Evolutionary conservation across 2,329 filamentous ascomycete genomes (phyloP), one percentile per base, ranked within the genome.

Genomic region (Diatrype stigma): DNA sequence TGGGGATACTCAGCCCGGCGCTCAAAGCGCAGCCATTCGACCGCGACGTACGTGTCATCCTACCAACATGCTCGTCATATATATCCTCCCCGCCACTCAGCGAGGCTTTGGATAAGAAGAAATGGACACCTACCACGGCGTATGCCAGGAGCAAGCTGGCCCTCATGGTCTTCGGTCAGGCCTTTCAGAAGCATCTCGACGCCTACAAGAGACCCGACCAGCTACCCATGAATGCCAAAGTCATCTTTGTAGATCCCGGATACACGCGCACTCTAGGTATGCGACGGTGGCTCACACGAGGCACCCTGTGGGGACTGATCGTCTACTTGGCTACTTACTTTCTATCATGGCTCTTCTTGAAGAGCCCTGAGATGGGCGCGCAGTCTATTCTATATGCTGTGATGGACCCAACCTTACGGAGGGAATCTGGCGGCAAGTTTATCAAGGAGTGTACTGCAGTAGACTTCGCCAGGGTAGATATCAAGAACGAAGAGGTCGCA

Each of bases 111-210:
- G 70, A 72, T 11, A 71, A 75, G 38, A 71, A 77, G 45, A 70
- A 71, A 45, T 84, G 82, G 78, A 76, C 80, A 0, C 76, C 83
- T 0, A 68, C 70, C 3, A 77, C 71, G 40, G 80, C 82, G 17
- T 89, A 86, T 62, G 76, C 87, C 63, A 74, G 80, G 71, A 82
- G 79, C 74, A 80, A 86, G 77, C 75, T 97, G 26, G 90, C 94
- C 0, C 76, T 96, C 44, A 95, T 93, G 78, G 84, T 88, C 16
- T 97, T 99, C 66, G 92, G 89, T 0, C 81, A 87, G 46, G 88
- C 93, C 8, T 96, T 93, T 67, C 93, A 97, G 71, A 94, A 96
- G 67, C 93, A 96, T 67, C 77, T 99, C 45, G 85, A 91, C 58
- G 75, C 86, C 2, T 96, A 95, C 70, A 82, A 89, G 63, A 81